Evolutionary conservation across 2,329 filamentous ascomycete species (phyloP), one percentile per base, ranked within the genome.

Genomic region (Chaetomiaceae sp.): DNA sequence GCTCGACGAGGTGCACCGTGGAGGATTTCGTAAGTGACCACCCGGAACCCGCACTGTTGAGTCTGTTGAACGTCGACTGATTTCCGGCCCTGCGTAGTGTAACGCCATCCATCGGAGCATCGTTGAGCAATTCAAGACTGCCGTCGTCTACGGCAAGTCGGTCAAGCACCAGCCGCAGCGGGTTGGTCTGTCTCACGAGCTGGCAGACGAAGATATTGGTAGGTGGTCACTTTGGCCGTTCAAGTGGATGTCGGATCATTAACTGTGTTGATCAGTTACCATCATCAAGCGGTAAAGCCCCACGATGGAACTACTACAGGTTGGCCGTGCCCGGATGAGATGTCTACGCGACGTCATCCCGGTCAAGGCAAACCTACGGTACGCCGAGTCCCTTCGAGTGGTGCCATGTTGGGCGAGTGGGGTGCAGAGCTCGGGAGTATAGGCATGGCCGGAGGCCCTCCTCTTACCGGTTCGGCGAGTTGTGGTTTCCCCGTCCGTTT

Each of bases 131-230:
- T 99, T 99, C 80, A 95, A 92, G 73, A 83, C 86, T 57, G 94
- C 94, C 51, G 87, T 99, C 68, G 94, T 99, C 38, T 99, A 97
- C 71, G 94, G 94, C 63, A 94, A 92, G 70, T 96, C 91, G 52
- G 92, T 97, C 63, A 97, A 97, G 80, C 94, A 99, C 75, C 94
- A 97, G 74, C 94, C 94, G 61, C 94, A 99, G 75, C 84, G 91
- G 66, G 94, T 97, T 59, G 94, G 94, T 46, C 80, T 99, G 61
- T 77, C 82, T 49, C 94, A 99, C 70, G 90, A 96, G 76, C 79
- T 99, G 66, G 89, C 84, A 54, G 94, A 99, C 70, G 94, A 99
- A 75, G 94, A 99, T 75, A 96, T 99, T 72, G 89, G 89, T 92
- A 79, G 75, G 85, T 78, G 17, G 22, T 20, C 2, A 6, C n/a